A percentile compares a stretch with the other conserved stretches of the same genome.
phyloP scores from a whole-genome alignment of 176 grass and related monocot genomes.

The Musa itinerans region DNA sequence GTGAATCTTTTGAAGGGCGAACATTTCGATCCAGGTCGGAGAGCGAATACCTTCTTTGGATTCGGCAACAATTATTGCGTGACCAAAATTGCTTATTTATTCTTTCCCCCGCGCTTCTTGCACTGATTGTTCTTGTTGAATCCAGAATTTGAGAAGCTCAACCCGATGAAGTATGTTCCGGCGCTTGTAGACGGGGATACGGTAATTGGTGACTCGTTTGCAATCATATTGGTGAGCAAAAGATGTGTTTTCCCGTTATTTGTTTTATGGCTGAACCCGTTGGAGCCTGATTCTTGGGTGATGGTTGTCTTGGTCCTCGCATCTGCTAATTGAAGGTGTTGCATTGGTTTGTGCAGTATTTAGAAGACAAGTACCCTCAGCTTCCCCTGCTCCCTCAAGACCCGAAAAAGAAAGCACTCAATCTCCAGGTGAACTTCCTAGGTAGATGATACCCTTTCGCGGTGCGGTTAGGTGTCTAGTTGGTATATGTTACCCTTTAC shows the following conservation, averaged over 20 bases:
- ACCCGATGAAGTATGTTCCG: constrained; percentile 81
- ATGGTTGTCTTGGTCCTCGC: not conserved
- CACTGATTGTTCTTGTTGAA: not conserved
- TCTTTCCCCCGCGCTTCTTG: not conserved
- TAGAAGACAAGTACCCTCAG: constrained; percentile 84
- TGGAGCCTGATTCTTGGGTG: too few relatives aligned
- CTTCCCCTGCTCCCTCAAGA: constrained; percentile 58
- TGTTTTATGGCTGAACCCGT: too few relatives aligned
- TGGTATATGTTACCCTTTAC: too few relatives aligned
- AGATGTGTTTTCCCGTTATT: not conserved
- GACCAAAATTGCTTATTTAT: not conserved
- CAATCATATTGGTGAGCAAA: constrained; percentile 56
- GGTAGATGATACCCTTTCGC: not conserved
- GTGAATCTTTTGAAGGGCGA: constrained; percentile 45
- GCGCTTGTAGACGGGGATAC: constrained; percentile 59
- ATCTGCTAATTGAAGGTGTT: not conserved
- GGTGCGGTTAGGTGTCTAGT: not conserved
- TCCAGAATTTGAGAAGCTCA: constrained; percentile 77
- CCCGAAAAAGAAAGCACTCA: constrained; percentile 66
- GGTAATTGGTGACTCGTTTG: constrained; percentile 65
- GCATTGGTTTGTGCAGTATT: constrained; percentile 45
- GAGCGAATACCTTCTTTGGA: not conserved
- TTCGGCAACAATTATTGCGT: not conserved
- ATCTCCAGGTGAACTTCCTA: constrained; percentile 51
- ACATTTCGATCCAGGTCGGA: constrained; percentile 40